Base-by-base conservation (phyloP, 768 basidiomycete species). In the Suillus luteus region DNA sequence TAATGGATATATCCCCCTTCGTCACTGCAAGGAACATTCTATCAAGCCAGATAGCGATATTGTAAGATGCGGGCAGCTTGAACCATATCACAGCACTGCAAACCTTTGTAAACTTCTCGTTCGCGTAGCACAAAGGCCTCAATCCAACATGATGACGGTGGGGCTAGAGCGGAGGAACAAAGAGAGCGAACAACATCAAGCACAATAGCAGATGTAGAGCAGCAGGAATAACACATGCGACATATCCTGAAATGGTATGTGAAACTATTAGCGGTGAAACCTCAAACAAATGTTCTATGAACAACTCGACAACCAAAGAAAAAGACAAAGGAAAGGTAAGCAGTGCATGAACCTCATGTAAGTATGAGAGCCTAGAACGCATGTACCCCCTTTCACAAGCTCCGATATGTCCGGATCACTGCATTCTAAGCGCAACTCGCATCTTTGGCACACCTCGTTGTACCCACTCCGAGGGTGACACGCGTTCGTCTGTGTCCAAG, bases 391-490 rank as follows among this genome's bases (percentile, higher is more conserved):
- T 54, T 54, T n/a, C 51, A 19, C 27, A 52, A 10, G 31, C 31
- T n/a, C 24, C 41, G 52, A 35, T 19, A n/a, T n/a, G 3, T 14
- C 37, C 55, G 14, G 37, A 55, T 62, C 55, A 62, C 11, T 24
- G 22, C n/a, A 31, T 5, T 35, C 35, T 46, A 17, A 66, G 48
- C 14, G 72, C 76, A 17, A 61, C 71, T 65, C 79, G 79, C 75
- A 90, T 86, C 24, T 74, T 72, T 9, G 68, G 66, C 59, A 73
- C 71, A 3, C 88, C 88, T 38, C 82, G 77, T 31, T 69, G 66
- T 61, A 89, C 77, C 88, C 88, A 90, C 63, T 86, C 83, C 22
- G 77, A 74, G 31, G 89, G 88, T 3, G 80, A 65, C 14, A 80
- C 74, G 35, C 83, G 80, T 63, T 64, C 70, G 7, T 71, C 67